Evolutionary conservation across 192 early-diverging fungal species (phyloP).

Genomic region (Kappamyces sp.): DNA sequence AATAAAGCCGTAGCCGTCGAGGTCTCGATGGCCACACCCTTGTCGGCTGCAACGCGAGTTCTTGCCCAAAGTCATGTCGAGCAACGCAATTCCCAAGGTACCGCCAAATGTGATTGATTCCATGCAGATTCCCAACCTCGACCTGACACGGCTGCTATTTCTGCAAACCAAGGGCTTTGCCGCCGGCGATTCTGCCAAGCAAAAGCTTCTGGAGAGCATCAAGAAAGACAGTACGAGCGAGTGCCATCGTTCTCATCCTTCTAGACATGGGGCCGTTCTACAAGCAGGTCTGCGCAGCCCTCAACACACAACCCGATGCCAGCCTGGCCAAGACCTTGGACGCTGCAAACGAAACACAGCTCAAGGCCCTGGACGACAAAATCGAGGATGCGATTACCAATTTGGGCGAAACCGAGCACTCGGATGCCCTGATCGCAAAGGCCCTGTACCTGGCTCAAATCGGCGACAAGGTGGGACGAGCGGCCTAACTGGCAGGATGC

Average conservation of each 20-base stretch:
- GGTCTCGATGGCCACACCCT: no score
- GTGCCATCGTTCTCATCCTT: slow-evolving; percentile 33
- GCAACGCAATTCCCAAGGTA: no score
- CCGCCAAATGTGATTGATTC: no score
- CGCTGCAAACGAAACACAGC: slow-evolving; percentile 66
- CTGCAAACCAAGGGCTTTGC: slow-evolving; percentile 67
- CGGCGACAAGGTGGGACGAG: slow-evolving; percentile 73
- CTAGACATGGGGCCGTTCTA: slow-evolving; percentile 88
- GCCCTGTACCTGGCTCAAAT: slow-evolving; percentile 89
- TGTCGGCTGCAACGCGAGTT: no score
- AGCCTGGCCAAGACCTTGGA: slow-evolving; percentile 46
- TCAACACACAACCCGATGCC: slow-evolving; percentile 53
- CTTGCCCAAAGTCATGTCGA: no score
- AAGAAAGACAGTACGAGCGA: slow-evolving; percentile 82
- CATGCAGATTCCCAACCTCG: slow-evolving; percentile 86
- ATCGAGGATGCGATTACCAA: slow-evolving; percentile 87
- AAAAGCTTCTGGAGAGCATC: slow-evolving; percentile 64
- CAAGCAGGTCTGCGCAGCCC: slow-evolving; percentile 53
- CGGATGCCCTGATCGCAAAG: slow-evolving; percentile 78
- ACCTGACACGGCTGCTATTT: slow-evolving; percentile 79
- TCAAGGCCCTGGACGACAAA: slow-evolving; percentile 75
- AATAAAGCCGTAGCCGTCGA: no score
- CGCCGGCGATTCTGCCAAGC: slow-evolving; percentile 62
- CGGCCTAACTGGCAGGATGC: slow-evolving; percentile 56
- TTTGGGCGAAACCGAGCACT: slow-evolving; percentile 85